Conservation (phyloP, 176 grass and related monocot species). For the Aegilops sharonensis region DNA sequence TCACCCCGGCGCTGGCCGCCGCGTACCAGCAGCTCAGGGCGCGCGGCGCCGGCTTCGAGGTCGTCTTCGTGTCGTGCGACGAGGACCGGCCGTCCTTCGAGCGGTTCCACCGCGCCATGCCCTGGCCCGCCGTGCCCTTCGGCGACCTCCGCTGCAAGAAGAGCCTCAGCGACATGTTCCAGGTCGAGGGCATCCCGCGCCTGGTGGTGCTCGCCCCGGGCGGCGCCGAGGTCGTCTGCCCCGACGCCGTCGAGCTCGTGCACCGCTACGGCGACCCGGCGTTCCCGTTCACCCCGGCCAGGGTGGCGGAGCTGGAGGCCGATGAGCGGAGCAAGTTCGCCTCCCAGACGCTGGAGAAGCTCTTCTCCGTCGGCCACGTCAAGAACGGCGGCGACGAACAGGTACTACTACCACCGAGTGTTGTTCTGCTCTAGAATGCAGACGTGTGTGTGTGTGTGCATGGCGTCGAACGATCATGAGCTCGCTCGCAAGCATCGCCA, state of each 20-base stretch:
- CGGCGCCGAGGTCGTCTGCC: slow-evolving; percentile 19
- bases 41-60: slow-evolving; percentile 38
- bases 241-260: slow-evolving; percentile 52
- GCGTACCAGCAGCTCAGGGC: slow-evolving; percentile 44
- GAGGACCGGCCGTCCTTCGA: slow-evolving; percentile 59
- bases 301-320: slow-evolving; percentile 55
- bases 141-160: slow-evolving; percentile 52
- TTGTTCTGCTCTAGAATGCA: background rate
- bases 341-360: slow-evolving; percentile 68
- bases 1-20: slow-evolving; percentile 48
- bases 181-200: slow-evolving; percentile 62
- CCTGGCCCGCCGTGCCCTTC: slow-evolving; percentile 61
- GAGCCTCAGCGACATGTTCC: slow-evolving; percentile 51
- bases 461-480: background rate
- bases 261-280: slow-evolving; percentile 42
- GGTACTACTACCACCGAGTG: slow-evolving; percentile 14
- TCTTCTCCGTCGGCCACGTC: slow-evolving; percentile 47
- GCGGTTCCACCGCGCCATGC: slow-evolving; percentile 61
- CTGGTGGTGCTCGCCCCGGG: slow-evolving; percentile 39
- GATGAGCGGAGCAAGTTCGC: slow-evolving; percentile 47
- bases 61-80: slow-evolving; percentile 65
- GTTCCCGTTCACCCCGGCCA: slow-evolving; percentile 56
- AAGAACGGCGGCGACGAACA: slow-evolving; percentile 25
- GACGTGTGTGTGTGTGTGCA: background rate
- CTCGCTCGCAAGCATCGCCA: background rate